Evolutionary conservation across 306 rosid genomes (phyloP).

Genomic region (Cicer pinnatifidum): DNA sequence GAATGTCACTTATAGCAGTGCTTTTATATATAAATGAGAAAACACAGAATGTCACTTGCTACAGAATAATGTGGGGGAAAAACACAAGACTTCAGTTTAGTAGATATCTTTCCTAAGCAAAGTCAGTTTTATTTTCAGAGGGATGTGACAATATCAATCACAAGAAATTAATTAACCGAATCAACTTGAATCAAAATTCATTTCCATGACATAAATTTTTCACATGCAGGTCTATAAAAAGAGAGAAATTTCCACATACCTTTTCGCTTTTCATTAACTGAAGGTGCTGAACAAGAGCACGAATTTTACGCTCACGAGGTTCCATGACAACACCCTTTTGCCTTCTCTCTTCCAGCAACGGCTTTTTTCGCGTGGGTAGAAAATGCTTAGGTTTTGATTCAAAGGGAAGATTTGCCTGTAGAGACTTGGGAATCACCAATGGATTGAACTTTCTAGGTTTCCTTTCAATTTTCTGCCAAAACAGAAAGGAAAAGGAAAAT

Average conservation of each 20-base stretch:
- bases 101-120: neutral
- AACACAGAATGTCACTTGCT: neutral
- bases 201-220: neutral
- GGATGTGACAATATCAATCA: constrained; percentile 1
- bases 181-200: neutral
- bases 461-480: constrained; percentile 77
- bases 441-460: constrained; percentile 77
- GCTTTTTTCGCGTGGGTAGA: constrained; percentile 49
- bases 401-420: constrained; percentile 74
- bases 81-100: neutral
- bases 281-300: constrained; percentile 69
- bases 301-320: constrained; percentile 68
- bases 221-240: constrained; percentile 5
- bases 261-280: constrained; percentile 62
- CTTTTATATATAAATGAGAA: neutral
- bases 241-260: constrained; percentile 45
- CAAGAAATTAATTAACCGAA: neutral
- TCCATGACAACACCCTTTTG: constrained; percentile 81
- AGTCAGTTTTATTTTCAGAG: neutral
- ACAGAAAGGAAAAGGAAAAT: constrained; percentile 9
- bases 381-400: constrained; percentile 73
- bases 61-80: neutral
- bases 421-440: constrained; percentile 78
- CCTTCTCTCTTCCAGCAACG: constrained; percentile 67
- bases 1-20: constrained; percentile 9